Percentiles rank a stretch among this genome's conserved stretches.
phyloP scores from a whole-genome alignment of 805 yeast species.

The Candida golubevii region DNA sequence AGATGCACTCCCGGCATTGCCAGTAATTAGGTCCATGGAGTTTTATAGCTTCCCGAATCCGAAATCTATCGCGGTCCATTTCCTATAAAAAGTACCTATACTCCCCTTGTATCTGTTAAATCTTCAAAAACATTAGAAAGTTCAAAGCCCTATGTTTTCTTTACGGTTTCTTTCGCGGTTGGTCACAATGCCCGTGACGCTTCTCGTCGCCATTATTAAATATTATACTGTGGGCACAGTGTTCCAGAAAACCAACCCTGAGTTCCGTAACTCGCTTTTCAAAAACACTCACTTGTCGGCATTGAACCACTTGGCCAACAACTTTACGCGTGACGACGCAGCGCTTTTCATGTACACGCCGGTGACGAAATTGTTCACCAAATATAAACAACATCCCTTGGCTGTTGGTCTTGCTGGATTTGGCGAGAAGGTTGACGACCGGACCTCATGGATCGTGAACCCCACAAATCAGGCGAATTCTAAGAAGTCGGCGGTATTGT shows the following conservation, averaged over 20 bases:
- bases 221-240: conserved; percentile 33
- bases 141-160: conserved; percentile 13
- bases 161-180: conserved; percentile 19
- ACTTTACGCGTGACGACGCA: conserved; percentile 21
- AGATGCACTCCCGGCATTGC: too few species aligned
- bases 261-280: conserved; percentile 25
- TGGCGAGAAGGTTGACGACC: conserved; percentile 14
- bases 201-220: conserved; percentile 18
- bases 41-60: too few species aligned
- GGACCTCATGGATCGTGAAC: conserved; percentile 15
- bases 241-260: conserved; percentile 24
- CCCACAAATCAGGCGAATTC: conserved; percentile 1
- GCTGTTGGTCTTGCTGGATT: conserved; percentile 10
- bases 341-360: conserved; percentile 21
- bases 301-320: conserved; percentile 24
- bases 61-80: too few species aligned
- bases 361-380: conserved; percentile 15
- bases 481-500: conserved; percentile 18
- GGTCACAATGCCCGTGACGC: conserved; percentile 22
- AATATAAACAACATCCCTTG: conserved; percentile 13
- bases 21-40: too few species aligned
- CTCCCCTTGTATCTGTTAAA: background rate
- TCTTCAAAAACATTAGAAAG: background rate
- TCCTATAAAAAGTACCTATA: too few species aligned
- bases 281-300: conserved; percentile 28